A percentile compares a stretch with the other conserved stretches of the same genome.
These are phyloP conservation scores for Lactarius trivialis DNA, from an alignment of 768 basidiomycete genomes.

Conservation along the genomic window DNA sequence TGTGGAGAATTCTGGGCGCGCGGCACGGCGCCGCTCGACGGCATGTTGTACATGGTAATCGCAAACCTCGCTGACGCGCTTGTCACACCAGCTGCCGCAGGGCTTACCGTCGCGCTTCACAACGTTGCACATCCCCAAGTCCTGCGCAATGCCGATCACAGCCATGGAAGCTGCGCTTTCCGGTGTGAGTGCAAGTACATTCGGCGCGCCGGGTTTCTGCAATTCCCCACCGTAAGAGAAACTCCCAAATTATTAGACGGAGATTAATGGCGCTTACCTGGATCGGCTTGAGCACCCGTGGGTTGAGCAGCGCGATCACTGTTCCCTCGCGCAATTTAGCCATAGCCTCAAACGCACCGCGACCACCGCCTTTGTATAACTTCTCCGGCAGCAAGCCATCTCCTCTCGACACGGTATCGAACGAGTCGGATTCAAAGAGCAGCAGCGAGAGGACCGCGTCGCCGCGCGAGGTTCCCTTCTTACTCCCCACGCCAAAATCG, in stretches of 20 bases:
- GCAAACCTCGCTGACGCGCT: constrained; percentile 77
- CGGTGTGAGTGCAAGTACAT: constrained; percentile 84
- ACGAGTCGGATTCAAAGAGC: constrained; percentile 81
- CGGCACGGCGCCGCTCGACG: constrained; percentile 64
- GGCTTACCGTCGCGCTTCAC: constrained; percentile 69
- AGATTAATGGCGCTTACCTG: constrained; percentile 41
- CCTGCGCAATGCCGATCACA: constrained; percentile 79
- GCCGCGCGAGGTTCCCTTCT: constrained; percentile 58
- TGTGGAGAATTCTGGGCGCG: constrained; percentile 77
- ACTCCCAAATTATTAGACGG: not conserved
- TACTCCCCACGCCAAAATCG: constrained; percentile 67
- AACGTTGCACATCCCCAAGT: constrained; percentile 82
- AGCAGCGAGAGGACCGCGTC: constrained; percentile 80
- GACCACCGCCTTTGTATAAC: constrained; percentile 81
- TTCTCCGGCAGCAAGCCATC: constrained; percentile 49
- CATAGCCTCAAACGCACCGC: constrained; percentile 86
- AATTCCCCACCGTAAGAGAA: not conserved
- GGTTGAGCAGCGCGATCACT: constrained; percentile 86
- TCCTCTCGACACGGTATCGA: constrained; percentile 48
- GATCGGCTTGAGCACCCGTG: constrained; percentile 78
- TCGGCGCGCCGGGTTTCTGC: constrained; percentile 56
- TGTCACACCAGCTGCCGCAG: constrained; percentile 90
- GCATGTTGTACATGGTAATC: constrained; percentile 88
- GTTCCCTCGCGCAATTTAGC: constrained; percentile 84
- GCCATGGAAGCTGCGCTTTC: constrained; percentile 72